phyloP scores from a whole-genome alignment of 257 asterid genomes.

The Solanum stenotomum region DNA sequence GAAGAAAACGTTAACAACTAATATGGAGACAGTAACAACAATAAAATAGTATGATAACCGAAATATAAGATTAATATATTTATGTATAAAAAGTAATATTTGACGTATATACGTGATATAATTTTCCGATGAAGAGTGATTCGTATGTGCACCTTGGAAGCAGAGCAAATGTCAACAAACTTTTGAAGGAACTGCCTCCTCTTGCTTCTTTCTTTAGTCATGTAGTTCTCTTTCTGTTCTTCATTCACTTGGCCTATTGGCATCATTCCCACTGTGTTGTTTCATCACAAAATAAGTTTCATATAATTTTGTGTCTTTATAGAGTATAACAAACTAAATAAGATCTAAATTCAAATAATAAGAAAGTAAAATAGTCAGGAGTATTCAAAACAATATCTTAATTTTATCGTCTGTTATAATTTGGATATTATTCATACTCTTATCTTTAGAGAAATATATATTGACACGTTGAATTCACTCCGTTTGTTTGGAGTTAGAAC shows the following conservation, averaged over 20 bases:
- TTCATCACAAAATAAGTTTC: not conserved
- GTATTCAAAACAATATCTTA: not conserved
- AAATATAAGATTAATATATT: not conserved
- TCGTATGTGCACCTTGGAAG: slow-evolving; percentile 33
- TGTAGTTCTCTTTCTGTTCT: slow-evolving; percentile 37
- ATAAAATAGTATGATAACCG: not conserved
- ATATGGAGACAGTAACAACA: not conserved
- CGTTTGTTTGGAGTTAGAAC: not conserved
- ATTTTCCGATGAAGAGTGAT: not conserved
- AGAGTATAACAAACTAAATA: not conserved
- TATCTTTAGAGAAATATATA: not conserved
- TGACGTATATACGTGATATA: not conserved
- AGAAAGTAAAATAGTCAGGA: not conserved
- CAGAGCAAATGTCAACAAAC: slow-evolving; percentile 36
- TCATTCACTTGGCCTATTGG: slow-evolving; percentile 51
- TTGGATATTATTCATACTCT: not conserved
- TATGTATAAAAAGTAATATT: not conserved
- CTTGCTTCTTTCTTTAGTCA: slow-evolving; percentile 41
- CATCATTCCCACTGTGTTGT: slow-evolving; percentile 59
- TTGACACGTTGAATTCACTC: not conserved
- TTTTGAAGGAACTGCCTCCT: slow-evolving; percentile 44
- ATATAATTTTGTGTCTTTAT: no score
- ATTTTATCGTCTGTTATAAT: not conserved
- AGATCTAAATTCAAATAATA: not conserved
- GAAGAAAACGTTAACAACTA: not conserved